A percentile compares a stretch with the other conserved stretches of the same genome.
Evolutionary conservation across 2,329 filamentous ascomycete species (phyloP).

Genomic region (Taxawa tesnikishii): DNA sequence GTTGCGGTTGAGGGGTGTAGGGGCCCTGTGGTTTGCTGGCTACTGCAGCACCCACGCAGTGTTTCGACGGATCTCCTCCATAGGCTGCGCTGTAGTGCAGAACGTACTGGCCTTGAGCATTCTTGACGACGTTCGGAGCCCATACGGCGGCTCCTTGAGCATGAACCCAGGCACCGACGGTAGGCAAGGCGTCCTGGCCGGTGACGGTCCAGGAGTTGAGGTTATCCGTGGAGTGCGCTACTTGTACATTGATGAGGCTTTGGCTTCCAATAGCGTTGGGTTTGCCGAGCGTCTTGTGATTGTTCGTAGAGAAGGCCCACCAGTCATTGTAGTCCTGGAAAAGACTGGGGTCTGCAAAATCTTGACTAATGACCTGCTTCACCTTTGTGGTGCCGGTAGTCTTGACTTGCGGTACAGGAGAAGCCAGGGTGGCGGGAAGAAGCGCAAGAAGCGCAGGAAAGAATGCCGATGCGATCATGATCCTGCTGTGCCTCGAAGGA

Average conservation of each 20-base stretch:
- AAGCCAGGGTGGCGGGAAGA: background rate
- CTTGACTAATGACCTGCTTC: constrained; percentile 3
- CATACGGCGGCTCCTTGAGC: constrained; percentile 14
- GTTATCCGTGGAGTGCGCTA: constrained; percentile 22
- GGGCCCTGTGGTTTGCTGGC: constrained; percentile 14
- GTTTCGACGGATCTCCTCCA: constrained; percentile 6
- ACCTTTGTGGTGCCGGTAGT: constrained; percentile 4
- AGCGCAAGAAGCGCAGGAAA: constrained; percentile 1
- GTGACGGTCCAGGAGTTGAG: constrained; percentile 13
- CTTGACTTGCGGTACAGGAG: background rate
- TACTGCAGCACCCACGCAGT: constrained; percentile 18
- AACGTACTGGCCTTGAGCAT: constrained; percentile 13
- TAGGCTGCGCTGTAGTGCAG: constrained; percentile 17
- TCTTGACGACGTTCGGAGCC: constrained; percentile 21
- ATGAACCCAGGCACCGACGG: constrained; percentile 16
- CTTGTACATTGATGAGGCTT: constrained; percentile 19
- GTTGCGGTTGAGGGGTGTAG: constrained; percentile 13
- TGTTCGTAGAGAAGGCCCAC: constrained; percentile 22
- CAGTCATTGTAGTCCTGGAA: constrained; percentile 19
- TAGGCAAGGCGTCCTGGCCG: constrained; percentile 18
- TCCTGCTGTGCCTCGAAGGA: too few relatives aligned
- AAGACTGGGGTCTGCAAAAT: constrained; percentile 20
- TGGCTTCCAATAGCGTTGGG: constrained; percentile 13
- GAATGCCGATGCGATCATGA: too few relatives aligned
- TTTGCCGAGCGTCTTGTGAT: constrained; percentile 9